Conservation (phyloP, 2,329 filamentous ascomycete species). For the Alternaria tenuissima region DNA sequence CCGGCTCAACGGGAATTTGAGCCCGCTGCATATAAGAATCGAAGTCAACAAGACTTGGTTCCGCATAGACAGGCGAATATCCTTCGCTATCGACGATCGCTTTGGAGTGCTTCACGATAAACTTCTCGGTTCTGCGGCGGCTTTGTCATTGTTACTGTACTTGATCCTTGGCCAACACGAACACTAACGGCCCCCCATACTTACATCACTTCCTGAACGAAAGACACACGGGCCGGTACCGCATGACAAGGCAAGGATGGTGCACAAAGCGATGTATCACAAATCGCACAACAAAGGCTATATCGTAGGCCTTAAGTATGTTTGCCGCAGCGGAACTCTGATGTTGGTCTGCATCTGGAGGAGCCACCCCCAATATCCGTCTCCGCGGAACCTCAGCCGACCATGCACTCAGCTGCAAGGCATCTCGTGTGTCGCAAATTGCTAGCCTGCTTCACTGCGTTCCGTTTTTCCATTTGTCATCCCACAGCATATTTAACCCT, state of each 20-base stretch:
- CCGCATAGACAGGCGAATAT: background rate
- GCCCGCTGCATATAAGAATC: constrained; percentile 1
- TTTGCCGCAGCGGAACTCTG: constrained; percentile 27
- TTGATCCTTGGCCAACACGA: constrained; percentile 25
- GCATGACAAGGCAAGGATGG: constrained; percentile 25
- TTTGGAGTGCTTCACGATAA: constrained; percentile 7
- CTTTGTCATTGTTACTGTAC: constrained; percentile 26
- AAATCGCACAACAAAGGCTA: constrained; percentile 24
- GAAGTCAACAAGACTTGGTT: constrained; percentile 9
- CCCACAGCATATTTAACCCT: constrained; percentile 40
- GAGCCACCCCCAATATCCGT: constrained; percentile 18
- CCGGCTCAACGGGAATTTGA: constrained; percentile 21
- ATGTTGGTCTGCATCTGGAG: constrained; percentile 31
- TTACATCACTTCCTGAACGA: constrained; percentile 18
- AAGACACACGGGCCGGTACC: constrained; percentile 34
- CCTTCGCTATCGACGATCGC: constrained; percentile 1
- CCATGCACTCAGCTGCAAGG: constrained; percentile 2
- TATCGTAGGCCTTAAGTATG: constrained; percentile 22
- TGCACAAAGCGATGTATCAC: constrained; percentile 18
- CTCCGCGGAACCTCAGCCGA: constrained; percentile 11
- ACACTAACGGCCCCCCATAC: constrained; percentile 16
- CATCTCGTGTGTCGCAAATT: constrained; percentile 1
- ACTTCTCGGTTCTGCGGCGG: constrained; percentile 13
- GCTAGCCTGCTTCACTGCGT: constrained; percentile 14
- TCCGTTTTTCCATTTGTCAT: constrained; percentile 14